Percentiles rank a stretch among this genome's conserved stretches.
Conservation (phyloP, 305 asterid species). For the Rubia peregrina region DNA sequence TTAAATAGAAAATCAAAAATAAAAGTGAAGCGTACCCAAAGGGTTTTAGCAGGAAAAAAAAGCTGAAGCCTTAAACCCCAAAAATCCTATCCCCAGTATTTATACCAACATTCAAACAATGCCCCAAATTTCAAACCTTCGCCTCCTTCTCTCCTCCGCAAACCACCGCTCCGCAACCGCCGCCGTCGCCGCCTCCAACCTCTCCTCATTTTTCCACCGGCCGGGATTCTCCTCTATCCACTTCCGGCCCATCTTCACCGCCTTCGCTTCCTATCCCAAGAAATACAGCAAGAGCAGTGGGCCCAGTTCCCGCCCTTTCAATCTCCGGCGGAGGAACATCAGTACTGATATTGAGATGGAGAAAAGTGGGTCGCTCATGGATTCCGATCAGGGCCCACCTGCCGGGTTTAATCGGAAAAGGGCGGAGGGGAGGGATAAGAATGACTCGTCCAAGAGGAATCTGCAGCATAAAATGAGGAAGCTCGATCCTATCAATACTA, state of each 20-base stretch:
- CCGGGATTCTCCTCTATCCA: background rate
- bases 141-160: constrained; percentile 54
- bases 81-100: background rate
- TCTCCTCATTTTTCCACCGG: constrained; percentile 11
- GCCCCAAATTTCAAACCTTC: constrained; percentile 50
- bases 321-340: constrained; percentile 21
- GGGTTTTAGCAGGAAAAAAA: background rate
- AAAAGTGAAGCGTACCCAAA: background rate
- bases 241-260: constrained; percentile 25
- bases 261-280: constrained; percentile 36
- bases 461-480: constrained; percentile 65
- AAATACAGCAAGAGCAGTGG: constrained; percentile 17
- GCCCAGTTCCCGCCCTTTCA: constrained; percentile 33
- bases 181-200: background rate
- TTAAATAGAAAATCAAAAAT: too few species aligned
- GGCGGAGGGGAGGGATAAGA: constrained; percentile 70
- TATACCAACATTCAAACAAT: constrained; percentile 13
- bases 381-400: constrained; percentile 32
- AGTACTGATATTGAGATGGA: constrained; percentile 13
- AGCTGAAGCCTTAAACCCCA: constrained; percentile 4
- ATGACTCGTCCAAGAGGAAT: constrained; percentile 43
- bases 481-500: constrained; percentile 71
- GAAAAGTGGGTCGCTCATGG: constrained; percentile 41
- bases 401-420: constrained; percentile 64
- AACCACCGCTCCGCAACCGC: constrained; percentile 29